Percentiles rank a stretch among this genome's conserved stretches.
Evolutionary conservation across 73 alveolate species (phyloP).

Genomic region (Paramecium octaurelia): DNA sequence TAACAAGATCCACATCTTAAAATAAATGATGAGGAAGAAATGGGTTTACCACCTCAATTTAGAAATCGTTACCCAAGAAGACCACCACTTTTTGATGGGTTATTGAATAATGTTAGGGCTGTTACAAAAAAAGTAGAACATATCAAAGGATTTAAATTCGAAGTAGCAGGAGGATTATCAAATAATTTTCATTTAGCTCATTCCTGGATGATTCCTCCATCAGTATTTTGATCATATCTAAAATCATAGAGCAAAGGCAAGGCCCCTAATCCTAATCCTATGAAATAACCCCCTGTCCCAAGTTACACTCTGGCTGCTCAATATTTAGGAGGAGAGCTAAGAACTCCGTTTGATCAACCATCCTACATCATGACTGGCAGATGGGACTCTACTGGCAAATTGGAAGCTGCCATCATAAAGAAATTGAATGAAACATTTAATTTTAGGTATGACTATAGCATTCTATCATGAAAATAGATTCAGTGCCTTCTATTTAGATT

Average conservation of each 20-base stretch:
- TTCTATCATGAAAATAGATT: not conserved
- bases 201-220: conserved; percentile 57
- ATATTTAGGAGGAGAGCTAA: conserved; percentile 51
- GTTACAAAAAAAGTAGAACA: conserved; percentile 62
- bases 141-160: conserved; percentile 63
- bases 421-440: conserved; percentile 30
- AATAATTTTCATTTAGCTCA: conserved; percentile 56
- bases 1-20: conserved; percentile 54
- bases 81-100: conserved; percentile 60
- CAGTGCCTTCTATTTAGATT: conserved; percentile 9
- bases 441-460: not conserved
- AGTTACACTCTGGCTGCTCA: conserved; percentile 56
- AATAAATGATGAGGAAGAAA: conserved; percentile 56
- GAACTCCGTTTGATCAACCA: conserved; percentile 25
- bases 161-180: conserved; percentile 52
- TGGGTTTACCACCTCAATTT: not conserved
- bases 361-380: conserved; percentile 50
- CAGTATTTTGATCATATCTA: not conserved
- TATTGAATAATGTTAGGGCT: conserved; percentile 56
- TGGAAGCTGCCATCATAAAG: conserved; percentile 53
- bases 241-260: not conserved
- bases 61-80: conserved; percentile 56
- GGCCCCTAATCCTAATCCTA: not conserved
- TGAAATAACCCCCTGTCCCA: conserved; percentile 53
- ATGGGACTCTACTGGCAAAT: conserved; percentile 62